phyloP scores from a whole-genome alignment of 2,329 filamentous ascomycete species.

The Penicillium oxalicum region DNA sequence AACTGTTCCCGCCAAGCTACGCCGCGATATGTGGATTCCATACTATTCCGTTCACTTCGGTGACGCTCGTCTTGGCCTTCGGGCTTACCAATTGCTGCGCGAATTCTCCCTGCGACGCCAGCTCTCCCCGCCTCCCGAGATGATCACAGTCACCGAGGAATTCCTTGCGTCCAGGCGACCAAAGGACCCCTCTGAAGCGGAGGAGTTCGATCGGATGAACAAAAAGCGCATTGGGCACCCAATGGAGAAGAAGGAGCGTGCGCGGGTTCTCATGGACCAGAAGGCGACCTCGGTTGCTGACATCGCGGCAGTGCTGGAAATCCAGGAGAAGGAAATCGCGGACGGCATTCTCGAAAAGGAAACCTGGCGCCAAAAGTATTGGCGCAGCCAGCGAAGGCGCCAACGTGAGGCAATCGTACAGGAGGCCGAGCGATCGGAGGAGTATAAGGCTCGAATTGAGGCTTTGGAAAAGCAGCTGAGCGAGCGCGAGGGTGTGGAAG shows the following conservation, averaged over 20 bases:
- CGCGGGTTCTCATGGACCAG: slow-evolving; percentile 56
- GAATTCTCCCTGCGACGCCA: slow-evolving; percentile 58
- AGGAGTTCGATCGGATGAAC: slow-evolving; percentile 38
- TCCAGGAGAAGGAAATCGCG: slow-evolving; percentile 40
- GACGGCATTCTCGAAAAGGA: slow-evolving; percentile 24
- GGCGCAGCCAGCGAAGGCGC: slow-evolving; percentile 14
- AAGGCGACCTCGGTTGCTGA: slow-evolving; percentile 59
- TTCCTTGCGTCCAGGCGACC: slow-evolving; percentile 36
- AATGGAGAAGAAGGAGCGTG: slow-evolving; percentile 45
- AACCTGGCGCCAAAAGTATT: slow-evolving; percentile 14
- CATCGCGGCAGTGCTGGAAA: slow-evolving; percentile 50
- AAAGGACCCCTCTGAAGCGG: slow-evolving; percentile 33
- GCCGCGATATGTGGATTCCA: slow-evolving; percentile 59
- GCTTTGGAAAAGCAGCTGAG: slow-evolving; percentile 15
- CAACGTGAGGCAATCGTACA: slow-evolving; percentile 24
- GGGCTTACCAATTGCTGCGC: slow-evolving; percentile 53
- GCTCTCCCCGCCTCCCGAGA: slow-evolving; percentile 42
- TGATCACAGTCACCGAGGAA: slow-evolving; percentile 43
- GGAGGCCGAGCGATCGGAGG: slow-evolving; percentile 18
- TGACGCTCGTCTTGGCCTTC: slow-evolving; percentile 44
- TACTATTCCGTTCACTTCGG: slow-evolving; percentile 55
- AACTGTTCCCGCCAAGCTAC: slow-evolving; percentile 51
- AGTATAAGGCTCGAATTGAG: slow-evolving; percentile 22
- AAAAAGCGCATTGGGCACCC: slow-evolving; percentile 38
- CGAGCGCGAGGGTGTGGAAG: slow-evolving; percentile 12